A percentile compares a stretch with the other conserved stretches of the same genome.
These are phyloP conservation scores for Erigeron philadelphicus DNA, from an alignment of 140 eudicot genomes.

Conservation along the genomic window DNA sequence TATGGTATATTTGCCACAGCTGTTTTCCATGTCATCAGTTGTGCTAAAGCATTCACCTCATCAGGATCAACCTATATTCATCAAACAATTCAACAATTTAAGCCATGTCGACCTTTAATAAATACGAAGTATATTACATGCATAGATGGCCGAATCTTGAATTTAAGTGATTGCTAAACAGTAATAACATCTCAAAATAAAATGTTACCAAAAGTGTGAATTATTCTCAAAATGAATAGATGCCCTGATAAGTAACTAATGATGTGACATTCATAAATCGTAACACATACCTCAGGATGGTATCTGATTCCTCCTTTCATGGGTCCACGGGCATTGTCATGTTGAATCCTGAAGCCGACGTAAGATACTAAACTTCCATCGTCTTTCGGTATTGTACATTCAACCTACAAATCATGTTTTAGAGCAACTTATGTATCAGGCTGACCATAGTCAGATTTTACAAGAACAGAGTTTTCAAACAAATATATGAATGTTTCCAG, in stretches of 20 bases:
- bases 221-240: neutral
- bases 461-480: neutral
- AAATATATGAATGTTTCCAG: neutral
- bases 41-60: slow-evolving; percentile 98
- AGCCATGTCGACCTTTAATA: neutral
- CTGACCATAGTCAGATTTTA: neutral
- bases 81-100: slow-evolving; percentile 8
- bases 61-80: slow-evolving; percentile 81
- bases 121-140: too few species aligned
- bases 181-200: neutral
- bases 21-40: slow-evolving; percentile 97
- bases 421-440: slow-evolving; percentile 17
- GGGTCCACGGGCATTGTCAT: slow-evolving; percentile 96
- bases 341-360: slow-evolving; percentile 91
- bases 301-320: slow-evolving; percentile 99
- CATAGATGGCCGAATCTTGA: neutral
- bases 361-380: slow-evolving; percentile 86
- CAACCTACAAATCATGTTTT: slow-evolving; percentile 52
- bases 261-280: neutral
- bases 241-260: neutral
- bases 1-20: slow-evolving; percentile 96
- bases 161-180: neutral
- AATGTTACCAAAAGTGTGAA: neutral
- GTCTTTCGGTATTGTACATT: slow-evolving; percentile 95
- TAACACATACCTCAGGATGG: slow-evolving; percentile 77